These are phyloP conservation scores for Aphanocladium album DNA, from an alignment of 2,329 filamentous ascomycete species.

Conservation along the genomic window DNA sequence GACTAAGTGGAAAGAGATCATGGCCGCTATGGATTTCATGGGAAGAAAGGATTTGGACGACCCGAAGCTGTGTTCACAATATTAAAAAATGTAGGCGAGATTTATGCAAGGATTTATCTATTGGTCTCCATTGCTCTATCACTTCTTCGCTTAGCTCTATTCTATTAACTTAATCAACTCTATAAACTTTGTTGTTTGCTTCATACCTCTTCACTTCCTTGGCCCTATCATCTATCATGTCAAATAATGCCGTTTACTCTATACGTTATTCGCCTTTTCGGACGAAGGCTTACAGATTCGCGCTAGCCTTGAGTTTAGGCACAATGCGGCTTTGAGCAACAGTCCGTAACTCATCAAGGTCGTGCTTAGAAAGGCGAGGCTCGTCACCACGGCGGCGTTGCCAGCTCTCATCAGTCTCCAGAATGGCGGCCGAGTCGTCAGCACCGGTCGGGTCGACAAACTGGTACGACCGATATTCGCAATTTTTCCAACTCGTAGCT, in stretches of 20 bases:
- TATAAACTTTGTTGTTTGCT: too few relatives aligned
- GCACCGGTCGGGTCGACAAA: conserved; percentile 51
- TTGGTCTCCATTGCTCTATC: neutral
- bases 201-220: too few relatives aligned
- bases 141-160: neutral
- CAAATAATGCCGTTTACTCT: neutral
- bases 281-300: neutral
- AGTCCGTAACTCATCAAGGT: conserved; percentile 40
- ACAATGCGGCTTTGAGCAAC: conserved; percentile 32
- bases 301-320: conserved; percentile 25
- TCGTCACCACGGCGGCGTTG: conserved; percentile 36
- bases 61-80: conserved; percentile 7
- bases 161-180: neutral
- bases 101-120: neutral
- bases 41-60: conserved; percentile 25
- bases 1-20: conserved; percentile 27
- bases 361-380: conserved; percentile 37
- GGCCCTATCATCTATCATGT: neutral
- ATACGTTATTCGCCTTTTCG: neutral
- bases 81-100: conserved; percentile 4
- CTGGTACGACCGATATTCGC: conserved; percentile 64
- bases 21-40: conserved; percentile 19
- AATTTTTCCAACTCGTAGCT: conserved; percentile 72
- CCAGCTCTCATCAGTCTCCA: conserved; percentile 47
- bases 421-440: conserved; percentile 42